phyloP scores from a whole-genome alignment of 2,329 filamentous ascomycete species.

The Claviceps sp. region DNA sequence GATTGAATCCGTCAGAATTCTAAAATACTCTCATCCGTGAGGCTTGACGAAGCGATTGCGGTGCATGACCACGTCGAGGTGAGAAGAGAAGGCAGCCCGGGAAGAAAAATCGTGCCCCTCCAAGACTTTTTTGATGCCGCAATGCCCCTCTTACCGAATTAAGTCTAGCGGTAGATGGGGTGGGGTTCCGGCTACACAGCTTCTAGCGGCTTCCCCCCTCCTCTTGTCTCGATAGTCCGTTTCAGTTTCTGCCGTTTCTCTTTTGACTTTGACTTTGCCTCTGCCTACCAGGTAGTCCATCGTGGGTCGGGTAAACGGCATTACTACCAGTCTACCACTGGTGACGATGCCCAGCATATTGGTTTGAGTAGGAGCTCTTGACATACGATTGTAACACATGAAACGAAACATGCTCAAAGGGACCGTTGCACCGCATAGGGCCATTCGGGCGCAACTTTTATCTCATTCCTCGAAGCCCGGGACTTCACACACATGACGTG shows the following conservation, averaged over 20 bases:
- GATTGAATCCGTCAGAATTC: not conserved
- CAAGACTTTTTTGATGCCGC: constrained; percentile 3
- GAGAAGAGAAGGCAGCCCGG: not conserved
- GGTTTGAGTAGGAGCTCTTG: not conserved
- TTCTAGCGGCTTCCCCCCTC: not conserved
- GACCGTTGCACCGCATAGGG: too few species aligned
- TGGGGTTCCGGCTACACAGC: not conserved
- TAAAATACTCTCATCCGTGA: constrained; percentile 3
- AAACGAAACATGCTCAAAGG: too few species aligned
- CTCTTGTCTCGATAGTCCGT: not conserved
- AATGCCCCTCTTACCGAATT: constrained; percentile 19
- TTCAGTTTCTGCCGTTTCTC: not conserved
- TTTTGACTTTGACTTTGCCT: not conserved
- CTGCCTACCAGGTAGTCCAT: not conserved
- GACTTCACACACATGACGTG: too few species aligned
- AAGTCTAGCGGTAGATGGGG: constrained; percentile 13
- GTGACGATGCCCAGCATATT: not conserved
- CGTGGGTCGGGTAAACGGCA: not conserved
- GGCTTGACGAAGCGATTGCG: not conserved
- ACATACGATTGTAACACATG: too few species aligned
- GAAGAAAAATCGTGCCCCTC: constrained; percentile 13
- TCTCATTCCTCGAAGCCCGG: too few species aligned
- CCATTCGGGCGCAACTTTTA: too few species aligned
- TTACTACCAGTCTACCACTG: not conserved
- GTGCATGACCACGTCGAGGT: constrained; percentile 2